Conservation (phyloP, 345 rosid species). For the Moricandia arvensis region DNA sequence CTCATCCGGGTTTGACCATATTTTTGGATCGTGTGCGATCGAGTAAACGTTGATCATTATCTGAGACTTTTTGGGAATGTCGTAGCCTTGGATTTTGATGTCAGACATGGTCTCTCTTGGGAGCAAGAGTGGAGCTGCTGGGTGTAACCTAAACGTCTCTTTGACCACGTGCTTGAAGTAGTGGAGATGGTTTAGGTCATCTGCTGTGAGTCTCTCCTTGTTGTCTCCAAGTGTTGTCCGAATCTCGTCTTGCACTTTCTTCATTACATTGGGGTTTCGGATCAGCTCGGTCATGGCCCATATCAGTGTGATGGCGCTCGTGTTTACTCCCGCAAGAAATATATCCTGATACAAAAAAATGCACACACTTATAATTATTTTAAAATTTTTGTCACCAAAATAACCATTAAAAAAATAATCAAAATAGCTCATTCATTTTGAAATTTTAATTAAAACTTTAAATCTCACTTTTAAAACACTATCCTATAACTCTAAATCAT, state of each 20-base stretch:
- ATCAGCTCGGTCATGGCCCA: slow-evolving; percentile 72
- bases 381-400: too few relatives aligned
- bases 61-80: slow-evolving; percentile 47
- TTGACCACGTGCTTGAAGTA: slow-evolving; percentile 59
- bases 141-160: slow-evolving; percentile 68
- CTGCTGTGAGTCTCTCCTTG: slow-evolving; percentile 43
- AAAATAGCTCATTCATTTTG: too few relatives aligned
- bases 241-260: slow-evolving; percentile 59
- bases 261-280: slow-evolving; percentile 55
- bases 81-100: slow-evolving; percentile 42
- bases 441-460: too few relatives aligned
- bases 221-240: slow-evolving; percentile 44
- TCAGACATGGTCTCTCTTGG: slow-evolving; percentile 48
- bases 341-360: slow-evolving; percentile 48
- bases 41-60: slow-evolving; percentile 52
- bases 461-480: too few relatives aligned
- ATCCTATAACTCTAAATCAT: too few relatives aligned
- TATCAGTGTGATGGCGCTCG: slow-evolving; percentile 50
- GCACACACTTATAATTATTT: too few relatives aligned
- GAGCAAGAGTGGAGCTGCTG: slow-evolving; percentile 51
- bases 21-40: slow-evolving; percentile 45
- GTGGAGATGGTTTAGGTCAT: slow-evolving; percentile 54
- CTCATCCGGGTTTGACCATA: slow-evolving; percentile 50
- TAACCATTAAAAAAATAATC: too few relatives aligned
- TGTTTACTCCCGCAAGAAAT: slow-evolving; percentile 62